phyloP scores from a whole-genome alignment of 306 rosid genomes.

The Lathyrus sativus region DNA sequence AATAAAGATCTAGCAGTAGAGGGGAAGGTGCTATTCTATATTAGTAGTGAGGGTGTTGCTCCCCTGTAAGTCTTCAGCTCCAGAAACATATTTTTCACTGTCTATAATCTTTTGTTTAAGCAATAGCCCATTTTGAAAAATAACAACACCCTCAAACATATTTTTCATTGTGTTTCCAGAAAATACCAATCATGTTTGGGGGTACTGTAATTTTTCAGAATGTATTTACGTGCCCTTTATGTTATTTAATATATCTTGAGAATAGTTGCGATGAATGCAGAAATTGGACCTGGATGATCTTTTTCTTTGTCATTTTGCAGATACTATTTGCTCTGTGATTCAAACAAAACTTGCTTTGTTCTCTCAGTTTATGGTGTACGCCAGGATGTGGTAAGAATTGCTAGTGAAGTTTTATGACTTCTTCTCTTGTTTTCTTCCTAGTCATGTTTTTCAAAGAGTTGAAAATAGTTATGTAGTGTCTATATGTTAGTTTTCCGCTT shows the following conservation, averaged over 20 bases:
- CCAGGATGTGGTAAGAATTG: conserved; percentile 65
- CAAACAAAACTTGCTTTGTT: conserved; percentile 71
- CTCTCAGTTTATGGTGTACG: conserved; percentile 78
- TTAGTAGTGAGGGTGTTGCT: conserved; percentile 67
- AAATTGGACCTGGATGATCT: conserved; percentile 29
- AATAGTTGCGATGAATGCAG: not conserved
- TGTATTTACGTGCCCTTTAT: conserved; percentile 4
- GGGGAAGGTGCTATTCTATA: conserved; percentile 79
- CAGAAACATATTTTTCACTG: conserved; percentile 28
- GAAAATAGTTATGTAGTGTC: not conserved
- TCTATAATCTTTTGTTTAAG: conserved; percentile 8
- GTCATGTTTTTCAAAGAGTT: not conserved
- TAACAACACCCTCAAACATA: too few relatives aligned
- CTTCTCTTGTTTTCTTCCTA: conserved; percentile 20
- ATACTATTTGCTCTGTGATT: conserved; percentile 79
- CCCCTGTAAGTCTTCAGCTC: conserved; percentile 70
- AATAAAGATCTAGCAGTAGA: conserved; percentile 74
- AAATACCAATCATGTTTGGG: not conserved
- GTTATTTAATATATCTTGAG: not conserved
- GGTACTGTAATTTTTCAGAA: conserved; percentile 3
- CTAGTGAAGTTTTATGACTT: conserved; percentile 26
- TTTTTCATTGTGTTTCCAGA: not conserved
- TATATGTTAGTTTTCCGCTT: not conserved
- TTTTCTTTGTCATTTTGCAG: conserved; percentile 52
- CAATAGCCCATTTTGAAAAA: not conserved